Conservation (phyloP, 768 basidiomycete genomes). For the Tephrocybe sp. region DNA sequence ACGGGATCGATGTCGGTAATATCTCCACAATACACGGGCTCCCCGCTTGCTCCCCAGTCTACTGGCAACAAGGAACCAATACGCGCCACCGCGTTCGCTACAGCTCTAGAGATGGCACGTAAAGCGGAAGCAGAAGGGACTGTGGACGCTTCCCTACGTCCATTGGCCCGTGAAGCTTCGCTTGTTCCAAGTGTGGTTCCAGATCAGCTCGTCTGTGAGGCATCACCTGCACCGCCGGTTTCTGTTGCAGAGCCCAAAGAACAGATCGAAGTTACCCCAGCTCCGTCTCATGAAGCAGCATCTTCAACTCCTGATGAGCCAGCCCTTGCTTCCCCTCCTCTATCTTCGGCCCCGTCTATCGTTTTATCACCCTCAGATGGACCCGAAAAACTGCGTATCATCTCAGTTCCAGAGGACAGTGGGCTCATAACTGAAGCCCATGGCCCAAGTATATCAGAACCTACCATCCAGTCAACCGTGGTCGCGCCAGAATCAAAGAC, state of each 20-base stretch:
- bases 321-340: neutral
- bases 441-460: neutral
- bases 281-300: neutral
- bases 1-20: conserved; percentile 1
- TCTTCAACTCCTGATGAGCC: neutral
- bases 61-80: conserved; percentile 16
- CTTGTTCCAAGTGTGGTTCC: conserved; percentile 5
- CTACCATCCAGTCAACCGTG: neutral
- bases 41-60: conserved; percentile 12
- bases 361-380: conserved; percentile 12
- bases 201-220: neutral
- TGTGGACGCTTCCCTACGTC: conserved; percentile 14
- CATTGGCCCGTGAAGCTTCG: conserved; percentile 18
- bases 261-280: neutral
- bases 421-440: neutral
- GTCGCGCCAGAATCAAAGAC: neutral
- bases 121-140: conserved; percentile 38
- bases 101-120: conserved; percentile 41
- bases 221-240: neutral
- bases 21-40: conserved; percentile 9
- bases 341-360: conserved; percentile 7
- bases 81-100: conserved; percentile 36
- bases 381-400: neutral
- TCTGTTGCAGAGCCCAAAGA: neutral
- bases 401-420: neutral